Evolutionary conservation across 345 rosid species (phyloP).

Genomic region (Mercurialis annua): DNA sequence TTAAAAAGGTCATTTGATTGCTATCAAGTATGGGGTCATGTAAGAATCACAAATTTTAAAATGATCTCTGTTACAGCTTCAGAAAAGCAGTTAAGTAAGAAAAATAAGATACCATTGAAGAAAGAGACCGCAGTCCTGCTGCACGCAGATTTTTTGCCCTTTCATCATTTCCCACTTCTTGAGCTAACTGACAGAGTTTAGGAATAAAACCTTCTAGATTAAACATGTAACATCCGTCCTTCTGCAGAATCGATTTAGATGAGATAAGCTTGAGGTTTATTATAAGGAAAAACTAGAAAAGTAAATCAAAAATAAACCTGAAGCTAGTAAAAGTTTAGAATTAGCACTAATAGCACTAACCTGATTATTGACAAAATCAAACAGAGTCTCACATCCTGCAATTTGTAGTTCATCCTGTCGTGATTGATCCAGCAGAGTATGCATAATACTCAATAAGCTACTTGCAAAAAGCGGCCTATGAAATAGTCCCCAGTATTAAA

Average conservation of each 20-base stretch:
- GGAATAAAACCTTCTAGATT: conserved; percentile 89
- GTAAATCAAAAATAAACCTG: conserved; percentile 11
- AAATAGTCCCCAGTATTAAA: conserved; percentile 17
- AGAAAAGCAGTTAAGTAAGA: conserved; percentile 5
- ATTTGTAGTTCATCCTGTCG: conserved; percentile 70
- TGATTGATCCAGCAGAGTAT: conserved; percentile 77
- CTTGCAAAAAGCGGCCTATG: conserved; percentile 79
- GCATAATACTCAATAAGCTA: conserved; percentile 75
- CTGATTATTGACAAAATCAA: conserved; percentile 91
- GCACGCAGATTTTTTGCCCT: conserved; percentile 54
- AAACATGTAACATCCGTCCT: conserved; percentile 77
- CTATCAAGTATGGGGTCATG: neutral
- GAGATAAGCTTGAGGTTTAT: conserved; percentile 21
- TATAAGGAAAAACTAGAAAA: conserved; percentile 6
- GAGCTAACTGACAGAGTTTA: conserved; percentile 77
- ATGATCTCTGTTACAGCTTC: neutral
- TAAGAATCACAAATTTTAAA: neutral
- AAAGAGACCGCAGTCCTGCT: conserved; percentile 83
- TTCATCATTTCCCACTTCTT: conserved; percentile 73
- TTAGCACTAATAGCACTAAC: conserved; percentile 35
- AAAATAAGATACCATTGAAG: conserved; percentile 66
- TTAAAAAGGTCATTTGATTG: neutral
- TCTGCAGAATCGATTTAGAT: conserved; percentile 50
- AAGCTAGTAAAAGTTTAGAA: conserved; percentile 1
- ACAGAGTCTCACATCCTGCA: conserved; percentile 81